Evolutionary conservation across 108 stramenopile species (phyloP).

Genomic region (Bacterosira constricta): DNA sequence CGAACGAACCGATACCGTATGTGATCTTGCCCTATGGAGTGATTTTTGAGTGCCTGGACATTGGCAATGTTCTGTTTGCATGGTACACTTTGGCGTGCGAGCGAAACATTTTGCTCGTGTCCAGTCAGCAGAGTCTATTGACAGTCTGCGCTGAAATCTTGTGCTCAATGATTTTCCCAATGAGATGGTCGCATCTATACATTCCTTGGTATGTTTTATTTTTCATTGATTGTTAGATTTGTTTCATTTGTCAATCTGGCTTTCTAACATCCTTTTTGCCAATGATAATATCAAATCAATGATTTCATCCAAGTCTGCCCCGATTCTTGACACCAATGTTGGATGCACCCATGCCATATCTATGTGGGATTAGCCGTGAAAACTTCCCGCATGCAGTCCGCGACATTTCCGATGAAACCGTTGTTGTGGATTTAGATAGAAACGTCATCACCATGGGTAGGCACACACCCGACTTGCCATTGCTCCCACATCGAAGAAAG

Average conservation of each 20-base stretch:
- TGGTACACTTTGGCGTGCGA: slow-evolving; percentile 89
- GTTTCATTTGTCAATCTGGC: too few relatives aligned
- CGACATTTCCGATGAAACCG: slow-evolving; percentile 77
- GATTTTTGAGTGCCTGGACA: slow-evolving; percentile 91
- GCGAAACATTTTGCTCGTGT: slow-evolving; percentile 85
- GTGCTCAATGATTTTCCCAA: slow-evolving; percentile 92
- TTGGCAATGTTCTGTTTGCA: slow-evolving; percentile 75
- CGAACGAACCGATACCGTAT: slow-evolving; percentile 90
- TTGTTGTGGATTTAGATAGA: slow-evolving; percentile 90
- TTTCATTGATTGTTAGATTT: background rate
- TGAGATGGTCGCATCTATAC: slow-evolving; percentile 94
- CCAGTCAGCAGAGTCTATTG: slow-evolving; percentile 83
- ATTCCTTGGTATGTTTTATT: slow-evolving; percentile 54
- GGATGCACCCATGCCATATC: slow-evolving; percentile 91
- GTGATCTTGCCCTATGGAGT: slow-evolving; percentile 89
- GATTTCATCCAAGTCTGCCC: slow-evolving; percentile 47
- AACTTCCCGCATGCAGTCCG: slow-evolving; percentile 72
- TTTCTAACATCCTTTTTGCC: too few relatives aligned
- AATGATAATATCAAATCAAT: too few relatives aligned
- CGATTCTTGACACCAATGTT: slow-evolving; percentile 82
- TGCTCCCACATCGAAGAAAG: slow-evolving; percentile 72
- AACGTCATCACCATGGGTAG: slow-evolving; percentile 74
- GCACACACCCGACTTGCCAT: slow-evolving; percentile 59
- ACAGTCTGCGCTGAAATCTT: slow-evolving; percentile 95
- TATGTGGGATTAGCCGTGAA: slow-evolving; percentile 86